Evolutionary conservation across 2,329 filamentous ascomycete species (phyloP).

Genomic region (Cytospora leucostoma): DNA sequence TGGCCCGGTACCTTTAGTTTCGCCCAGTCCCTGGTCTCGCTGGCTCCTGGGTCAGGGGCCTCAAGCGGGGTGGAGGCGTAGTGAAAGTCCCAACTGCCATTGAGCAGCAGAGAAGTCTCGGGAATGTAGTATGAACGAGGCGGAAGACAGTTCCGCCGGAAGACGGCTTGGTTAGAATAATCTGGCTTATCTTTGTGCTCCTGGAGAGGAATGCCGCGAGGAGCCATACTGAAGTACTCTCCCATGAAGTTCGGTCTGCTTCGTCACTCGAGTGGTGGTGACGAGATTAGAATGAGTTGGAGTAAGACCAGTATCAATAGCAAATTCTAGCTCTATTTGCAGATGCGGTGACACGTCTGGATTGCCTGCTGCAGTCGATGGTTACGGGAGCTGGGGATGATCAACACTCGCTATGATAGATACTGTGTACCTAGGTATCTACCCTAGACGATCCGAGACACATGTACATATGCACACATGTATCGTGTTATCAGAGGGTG

Average conservation of each 20-base stretch:
- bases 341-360: constrained; percentile 4
- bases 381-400: constrained; percentile 4
- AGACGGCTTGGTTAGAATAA: constrained; percentile 52
- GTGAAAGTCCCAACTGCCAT: constrained; percentile 60
- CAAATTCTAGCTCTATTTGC: not conserved
- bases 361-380: not conserved
- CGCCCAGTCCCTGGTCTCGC: constrained; percentile 42
- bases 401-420: constrained; percentile 8
- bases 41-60: constrained; percentile 43
- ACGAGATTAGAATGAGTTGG: not conserved
- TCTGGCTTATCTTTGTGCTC: constrained; percentile 45
- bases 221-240: constrained; percentile 28
- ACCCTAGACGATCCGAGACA: not conserved
- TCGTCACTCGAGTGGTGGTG: not conserved
- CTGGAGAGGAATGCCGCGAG: constrained; percentile 38
- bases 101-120: constrained; percentile 50
- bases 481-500: no score
- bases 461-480: not conserved
- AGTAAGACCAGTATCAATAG: not conserved
- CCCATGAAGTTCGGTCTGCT: not conserved
- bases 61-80: constrained; percentile 48
- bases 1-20: constrained; percentile 64
- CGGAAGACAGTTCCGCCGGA: constrained; percentile 55
- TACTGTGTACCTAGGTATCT: no score
- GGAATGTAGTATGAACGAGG: constrained; percentile 56